Percentiles rank a stretch among this genome's conserved stretches.
Evolutionary conservation across 139 green algal genomes (phyloP).

Genomic region (Nannochloris sp.): DNA sequence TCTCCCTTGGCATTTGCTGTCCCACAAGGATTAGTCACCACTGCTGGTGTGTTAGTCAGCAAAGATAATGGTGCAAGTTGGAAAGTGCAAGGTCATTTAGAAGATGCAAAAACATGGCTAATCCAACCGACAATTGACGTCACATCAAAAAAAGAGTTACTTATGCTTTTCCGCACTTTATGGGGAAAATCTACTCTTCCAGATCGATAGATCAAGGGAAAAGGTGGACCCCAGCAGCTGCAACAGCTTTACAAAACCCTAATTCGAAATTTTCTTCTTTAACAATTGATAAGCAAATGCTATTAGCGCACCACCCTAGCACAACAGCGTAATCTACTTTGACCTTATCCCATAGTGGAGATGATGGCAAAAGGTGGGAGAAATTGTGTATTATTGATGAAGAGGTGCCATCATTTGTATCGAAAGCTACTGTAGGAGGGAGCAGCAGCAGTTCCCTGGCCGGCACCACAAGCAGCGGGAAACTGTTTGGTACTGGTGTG

Average conservation of each 20-base stretch:
- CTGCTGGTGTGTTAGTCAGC: constrained; percentile 9
- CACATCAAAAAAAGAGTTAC: neutral
- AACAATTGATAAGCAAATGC: constrained; percentile 14
- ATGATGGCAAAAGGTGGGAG: constrained; percentile 28
- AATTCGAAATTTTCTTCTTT: constrained; percentile 22
- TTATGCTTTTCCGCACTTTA: constrained; percentile 15
- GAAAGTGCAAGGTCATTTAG: constrained; percentile 8
- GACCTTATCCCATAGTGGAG: constrained; percentile 7
- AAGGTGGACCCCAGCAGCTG: constrained; percentile 13
- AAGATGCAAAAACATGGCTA: constrained; percentile 29
- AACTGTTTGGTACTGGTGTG: neutral
- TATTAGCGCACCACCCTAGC: constrained; percentile 21
- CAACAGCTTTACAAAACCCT: constrained; percentile 26
- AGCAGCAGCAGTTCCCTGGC: neutral
- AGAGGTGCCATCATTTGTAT: too few species aligned
- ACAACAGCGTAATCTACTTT: neutral
- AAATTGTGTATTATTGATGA: constrained; percentile 18
- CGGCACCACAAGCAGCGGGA: too few species aligned
- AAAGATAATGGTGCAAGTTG: constrained; percentile 11
- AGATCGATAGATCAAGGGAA: constrained; percentile 12
- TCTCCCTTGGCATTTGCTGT: neutral
- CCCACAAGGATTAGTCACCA: neutral
- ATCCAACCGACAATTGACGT: constrained; percentile 26
- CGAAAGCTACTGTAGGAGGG: neutral
- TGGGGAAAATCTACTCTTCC: constrained; percentile 18